Evolutionary conservation across 495 filamentous ascomycete species (phyloP), one percentile per base, ranked within the genome.

Genomic region (Xylaria sp.): DNA sequence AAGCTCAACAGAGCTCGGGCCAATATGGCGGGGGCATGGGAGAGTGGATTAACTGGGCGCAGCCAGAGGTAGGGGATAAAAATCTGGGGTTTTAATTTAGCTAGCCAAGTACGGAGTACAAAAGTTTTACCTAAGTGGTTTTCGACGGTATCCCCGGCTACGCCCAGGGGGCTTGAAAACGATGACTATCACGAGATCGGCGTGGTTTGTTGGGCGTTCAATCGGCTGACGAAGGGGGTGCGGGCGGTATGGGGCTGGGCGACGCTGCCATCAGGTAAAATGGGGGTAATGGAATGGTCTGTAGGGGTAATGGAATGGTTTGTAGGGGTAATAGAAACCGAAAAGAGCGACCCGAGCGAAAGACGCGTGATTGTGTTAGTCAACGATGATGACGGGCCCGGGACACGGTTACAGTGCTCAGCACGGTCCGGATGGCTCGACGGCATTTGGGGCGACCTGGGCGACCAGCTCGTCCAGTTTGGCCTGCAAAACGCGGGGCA

Each of bases 201-300:
- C 35, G 69, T 59, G 70, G 70, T 61, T 78, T 66, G 68, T 62
- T 73, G 76, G 72, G 74, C 74, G 67, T 74, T 75, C 70, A 73
- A 78, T 76, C 74, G 72, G 74, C 74, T 76, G 76, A 78, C 72
- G 70, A 76, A 24, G 44, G 29, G 29, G 19, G 44, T 5, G 29
- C 31, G 35, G 21, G 17, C 21, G 72, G 76, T 76, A 29, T 35
- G 75, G 72, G 72, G 57, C 72, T 69, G 70, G 75, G 71, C 72
- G 61, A 77, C 63, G 67, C 73, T 72, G 68, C 72, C 69, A 79
- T 79, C 75, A 79, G 71, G 77, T 79, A 79, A 79, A 77, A 77
- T 74, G 75, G 75, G 77, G 77, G 77, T 79, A 79, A 79, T 72
- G 40, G 50, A 71, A 65, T 65, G 62, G 43, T 44, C 26, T 24